Base-by-base conservation (phyloP, 257 asterid species). In the Datura wrightii region DNA sequence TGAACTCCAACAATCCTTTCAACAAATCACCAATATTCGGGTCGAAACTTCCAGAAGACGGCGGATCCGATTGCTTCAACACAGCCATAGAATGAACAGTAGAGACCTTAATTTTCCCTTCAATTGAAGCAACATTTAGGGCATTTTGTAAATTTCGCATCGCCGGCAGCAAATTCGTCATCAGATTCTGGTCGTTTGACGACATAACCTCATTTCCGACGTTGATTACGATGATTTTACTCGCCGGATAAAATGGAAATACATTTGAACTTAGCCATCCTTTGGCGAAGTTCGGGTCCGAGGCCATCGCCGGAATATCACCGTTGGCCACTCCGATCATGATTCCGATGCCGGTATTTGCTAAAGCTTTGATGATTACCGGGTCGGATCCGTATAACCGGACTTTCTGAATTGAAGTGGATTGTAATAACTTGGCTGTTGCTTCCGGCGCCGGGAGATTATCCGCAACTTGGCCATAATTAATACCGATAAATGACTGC, bases 81-180 rank as follows among this genome's bases (percentile, higher is more conserved):
- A 92, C 89, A 3, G 94, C 92, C 96, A 92, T 91, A 59, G 95
- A 89, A 66, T 94, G 96, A 36, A 92, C 96, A 1, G 95, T 94
- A 1, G 97, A 94, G 5, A 94, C 97, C 91, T 90, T 92, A 55
- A 94, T 87, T 46, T 90, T 84, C 67, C 95, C 93, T 34, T 88
- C 89, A 55, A 94, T 56, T 2, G 86, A 88, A 65, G 84, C 93
- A 0, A 90, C 83, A 11, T 76, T 85, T 3, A 94, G 89, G 74
- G 93, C 94, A 52, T 82, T 88, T 48, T 88, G 88, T 59, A 93
- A 89, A 83, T 92, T 93, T 85, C 86, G 91, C 95, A 94, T 90
- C 79, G 95, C 97, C 50, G 97, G 93, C 81, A 92, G 85, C 13
- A 94, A 88, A 80, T 91, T 91, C 24, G 90, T 8, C 93, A 87